These are phyloP conservation scores for Tolypocladium capitatum DNA, from an alignment of 2,329 filamentous ascomycete species.

Conservation along the genomic window DNA sequence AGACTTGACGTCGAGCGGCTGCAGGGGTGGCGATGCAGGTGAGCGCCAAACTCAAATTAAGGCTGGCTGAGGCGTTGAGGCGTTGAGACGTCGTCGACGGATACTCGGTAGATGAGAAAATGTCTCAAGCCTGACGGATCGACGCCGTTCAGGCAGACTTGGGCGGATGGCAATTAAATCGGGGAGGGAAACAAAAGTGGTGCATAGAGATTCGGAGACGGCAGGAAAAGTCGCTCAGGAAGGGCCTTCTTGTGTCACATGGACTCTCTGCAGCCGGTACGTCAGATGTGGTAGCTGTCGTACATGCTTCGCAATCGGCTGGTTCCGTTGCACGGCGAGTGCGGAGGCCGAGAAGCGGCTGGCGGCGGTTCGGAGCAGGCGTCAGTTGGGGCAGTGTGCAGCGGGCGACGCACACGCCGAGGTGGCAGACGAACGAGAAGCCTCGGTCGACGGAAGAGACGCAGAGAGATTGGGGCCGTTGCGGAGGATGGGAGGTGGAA, in stretches of 20 bases:
- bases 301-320: conserved; percentile 1
- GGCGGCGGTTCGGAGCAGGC: neutral
- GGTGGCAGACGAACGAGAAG: neutral
- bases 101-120: neutral
- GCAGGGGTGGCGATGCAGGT: neutral
- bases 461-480: neutral
- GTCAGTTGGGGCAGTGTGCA: neutral
- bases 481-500: neutral
- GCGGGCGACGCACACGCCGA: neutral
- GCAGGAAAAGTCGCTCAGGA: neutral
- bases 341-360: neutral
- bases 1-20: neutral
- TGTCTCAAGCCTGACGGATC: neutral
- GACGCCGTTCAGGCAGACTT: neutral
- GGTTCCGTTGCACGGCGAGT: neutral
- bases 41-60: neutral
- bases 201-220: neutral
- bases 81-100: neutral
- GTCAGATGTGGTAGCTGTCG: neutral
- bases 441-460: neutral
- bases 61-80: neutral
- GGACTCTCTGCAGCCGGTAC: neutral
- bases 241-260: neutral
- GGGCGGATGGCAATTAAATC: neutral
- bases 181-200: neutral